Evolutionary conservation across 192 early-diverging fungal species (phyloP).

Genomic region (Gamsiella multidivaricata): DNA sequence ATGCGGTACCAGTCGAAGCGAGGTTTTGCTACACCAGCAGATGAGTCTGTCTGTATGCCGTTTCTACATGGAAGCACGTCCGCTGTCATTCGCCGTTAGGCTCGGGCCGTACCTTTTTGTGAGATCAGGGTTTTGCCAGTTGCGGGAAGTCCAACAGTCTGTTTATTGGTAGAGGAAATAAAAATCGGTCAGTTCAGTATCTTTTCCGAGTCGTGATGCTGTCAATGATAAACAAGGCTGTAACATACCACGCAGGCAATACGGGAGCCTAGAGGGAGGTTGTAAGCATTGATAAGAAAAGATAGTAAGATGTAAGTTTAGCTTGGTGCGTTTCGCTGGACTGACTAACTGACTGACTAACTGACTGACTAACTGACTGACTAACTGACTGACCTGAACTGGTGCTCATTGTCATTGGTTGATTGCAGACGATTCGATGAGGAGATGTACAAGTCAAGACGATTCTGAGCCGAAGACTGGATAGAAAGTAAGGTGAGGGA

Average conservation of each 20-base stretch:
- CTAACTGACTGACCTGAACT: slow-evolving; percentile 15
- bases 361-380: background rate
- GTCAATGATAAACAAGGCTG: background rate
- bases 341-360: background rate
- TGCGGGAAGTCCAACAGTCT: slow-evolving; percentile 93
- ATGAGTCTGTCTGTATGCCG: background rate
- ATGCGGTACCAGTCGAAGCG: too few relatives aligned
- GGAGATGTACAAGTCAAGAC: background rate
- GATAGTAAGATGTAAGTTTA: background rate
- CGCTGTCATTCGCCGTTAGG: background rate
- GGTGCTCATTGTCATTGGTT: slow-evolving; percentile 11
- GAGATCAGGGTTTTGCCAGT: slow-evolving; percentile 98
- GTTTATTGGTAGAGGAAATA: slow-evolving; percentile 11
- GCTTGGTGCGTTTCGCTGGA: too few relatives aligned
- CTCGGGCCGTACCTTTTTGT: slow-evolving; percentile 76
- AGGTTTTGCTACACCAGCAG: background rate
- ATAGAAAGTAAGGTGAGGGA: too few relatives aligned
- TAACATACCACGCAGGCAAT: slow-evolving; percentile 62
- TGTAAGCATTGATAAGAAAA: background rate
- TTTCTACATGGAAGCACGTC: background rate
- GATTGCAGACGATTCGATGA: background rate
- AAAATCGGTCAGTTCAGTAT: background rate
- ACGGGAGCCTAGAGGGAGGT: slow-evolving; percentile 40
- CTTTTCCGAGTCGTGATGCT: background rate
- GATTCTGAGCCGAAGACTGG: too few relatives aligned